Percentiles rank a stretch among this genome's conserved stretches.
phyloP scores from a whole-genome alignment of 2,329 filamentous ascomycete species.

The Ambrosiella xylebori region DNA sequence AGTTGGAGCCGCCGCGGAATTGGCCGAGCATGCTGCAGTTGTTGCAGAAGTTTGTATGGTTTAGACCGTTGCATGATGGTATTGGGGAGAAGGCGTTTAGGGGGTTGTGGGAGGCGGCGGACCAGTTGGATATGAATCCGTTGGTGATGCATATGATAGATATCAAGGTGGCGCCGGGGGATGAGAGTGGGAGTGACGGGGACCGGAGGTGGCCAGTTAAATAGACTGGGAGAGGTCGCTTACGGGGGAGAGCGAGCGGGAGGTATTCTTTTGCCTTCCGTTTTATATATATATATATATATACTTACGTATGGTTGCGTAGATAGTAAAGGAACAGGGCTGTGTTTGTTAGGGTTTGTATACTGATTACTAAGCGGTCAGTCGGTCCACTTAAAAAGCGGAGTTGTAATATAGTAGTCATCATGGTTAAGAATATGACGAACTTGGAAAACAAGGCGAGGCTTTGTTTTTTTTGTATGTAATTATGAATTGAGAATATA shows the following conservation, averaged over 20 bases:
- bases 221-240: neutral
- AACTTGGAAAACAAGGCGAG: neutral
- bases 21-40: constrained; percentile 8
- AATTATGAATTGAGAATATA: neutral
- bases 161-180: neutral
- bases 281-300: neutral
- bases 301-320: too few species aligned
- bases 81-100: constrained; percentile 5
- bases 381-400: too few species aligned
- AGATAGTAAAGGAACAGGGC: too few species aligned
- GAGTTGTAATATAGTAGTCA: too few species aligned
- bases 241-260: too few species aligned
- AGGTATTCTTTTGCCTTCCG: neutral
- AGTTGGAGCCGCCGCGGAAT: constrained; percentile 8
- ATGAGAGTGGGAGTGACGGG: neutral
- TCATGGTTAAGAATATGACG: neutral
- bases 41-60: constrained; percentile 11
- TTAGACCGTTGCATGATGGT: constrained; percentile 9
- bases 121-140: neutral
- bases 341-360: too few species aligned
- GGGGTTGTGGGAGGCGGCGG: constrained; percentile 6
- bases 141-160: neutral
- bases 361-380: too few species aligned
- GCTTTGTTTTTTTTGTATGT: too few species aligned
- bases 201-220: neutral